Evolutionary conservation across 345 rosid species (phyloP), one percentile per base, ranked within the genome.

Genomic region (Lagerstroemia speciosa): DNA sequence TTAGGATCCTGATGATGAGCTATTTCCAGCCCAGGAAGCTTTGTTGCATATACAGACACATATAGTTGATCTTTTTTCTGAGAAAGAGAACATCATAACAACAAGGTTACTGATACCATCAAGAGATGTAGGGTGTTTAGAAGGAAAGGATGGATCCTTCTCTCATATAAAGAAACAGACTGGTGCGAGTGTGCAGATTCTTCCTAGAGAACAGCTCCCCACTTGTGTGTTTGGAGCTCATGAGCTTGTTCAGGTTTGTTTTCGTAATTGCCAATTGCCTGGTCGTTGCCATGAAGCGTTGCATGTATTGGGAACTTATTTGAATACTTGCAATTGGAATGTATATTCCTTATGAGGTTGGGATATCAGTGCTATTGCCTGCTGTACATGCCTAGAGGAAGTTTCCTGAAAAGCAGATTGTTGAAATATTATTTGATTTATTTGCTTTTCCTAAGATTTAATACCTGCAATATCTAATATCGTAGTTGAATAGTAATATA

Each of bases 1-100:
- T 66, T 77, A 95, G 99, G 92, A 92, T 72, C 96, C 96, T 69
- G 98, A 95, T 71, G 99, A 95, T 69, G 94, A 82, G 77, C 71
- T 95, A 67, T 95, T 92, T 79, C 98, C 99, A 64, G 98, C 98
- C 53, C 99, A 95, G 83, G 99, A 92, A 83, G 99, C 99, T 64
- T 77, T 95, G 73, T 81, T 95, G 79, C 99, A 95, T 76, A 92
- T 95, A 76, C 99, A 95, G 75, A 90, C 91, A 77, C 87, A 77
- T 40, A 95, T 95, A 40, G 78, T 82, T 22, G 96, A 95, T 80
- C 91, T 89, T 66, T 60, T 76, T 65, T 81, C 90, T 10, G 97
- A 90, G 77, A 83, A 86, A 78, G 99, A 88, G 30, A 84, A 84
- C 74, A 67, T 84, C 19, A 70, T 89, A 71, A 90, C 85, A 57